Conservation (phyloP, 75 land plant genomes). For the Cunninghamia lanceolata region DNA sequence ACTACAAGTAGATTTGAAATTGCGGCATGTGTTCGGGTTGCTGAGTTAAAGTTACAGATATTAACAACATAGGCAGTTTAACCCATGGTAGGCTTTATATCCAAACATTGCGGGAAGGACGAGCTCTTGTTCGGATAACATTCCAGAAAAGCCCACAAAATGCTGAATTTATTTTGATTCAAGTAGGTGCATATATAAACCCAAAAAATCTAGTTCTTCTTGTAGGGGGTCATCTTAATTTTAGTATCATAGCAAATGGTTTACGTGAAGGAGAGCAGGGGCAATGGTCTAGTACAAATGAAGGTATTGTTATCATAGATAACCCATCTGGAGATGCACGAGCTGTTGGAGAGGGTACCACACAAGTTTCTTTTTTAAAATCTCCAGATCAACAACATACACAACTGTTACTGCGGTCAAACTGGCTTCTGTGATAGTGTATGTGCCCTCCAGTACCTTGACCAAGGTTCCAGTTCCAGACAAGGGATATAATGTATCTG, state of each 20-base stretch:
- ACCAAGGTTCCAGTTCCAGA: slow-evolving; percentile 73
- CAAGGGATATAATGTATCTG: slow-evolving; percentile 68
- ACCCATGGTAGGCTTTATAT: no score
- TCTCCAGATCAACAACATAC: slow-evolving; percentile 56
- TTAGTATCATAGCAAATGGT: slow-evolving; percentile 60
- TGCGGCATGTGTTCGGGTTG: no score
- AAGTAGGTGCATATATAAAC: slow-evolving; percentile 71
- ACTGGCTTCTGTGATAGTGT: slow-evolving; percentile 39
- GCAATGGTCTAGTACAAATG: slow-evolving; percentile 65
- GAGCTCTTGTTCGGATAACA: slow-evolving; percentile 70
- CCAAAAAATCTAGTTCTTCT: slow-evolving; percentile 71
- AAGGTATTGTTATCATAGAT: slow-evolving; percentile 54
- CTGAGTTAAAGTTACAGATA: no score
- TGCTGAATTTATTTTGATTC: slow-evolving; percentile 75
- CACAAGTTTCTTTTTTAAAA: slow-evolving; percentile 61
- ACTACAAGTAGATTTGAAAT: no score
- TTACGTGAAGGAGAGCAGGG: slow-evolving; percentile 46
- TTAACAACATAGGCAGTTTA: no score
- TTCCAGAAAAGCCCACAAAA: slow-evolving; percentile 26
- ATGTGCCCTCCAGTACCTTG: slow-evolving; percentile 50
- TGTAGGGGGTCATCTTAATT: slow-evolving; percentile 53
- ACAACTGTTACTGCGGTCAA: slow-evolving; percentile 59
- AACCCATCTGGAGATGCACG: slow-evolving; percentile 63
- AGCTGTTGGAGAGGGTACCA: slow-evolving; percentile 67
- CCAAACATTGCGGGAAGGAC: slow-evolving; percentile 64